phyloP scores from a whole-genome alignment of 1,284 basidiomycete genomes.

The Phenoliferia sp. region DNA sequence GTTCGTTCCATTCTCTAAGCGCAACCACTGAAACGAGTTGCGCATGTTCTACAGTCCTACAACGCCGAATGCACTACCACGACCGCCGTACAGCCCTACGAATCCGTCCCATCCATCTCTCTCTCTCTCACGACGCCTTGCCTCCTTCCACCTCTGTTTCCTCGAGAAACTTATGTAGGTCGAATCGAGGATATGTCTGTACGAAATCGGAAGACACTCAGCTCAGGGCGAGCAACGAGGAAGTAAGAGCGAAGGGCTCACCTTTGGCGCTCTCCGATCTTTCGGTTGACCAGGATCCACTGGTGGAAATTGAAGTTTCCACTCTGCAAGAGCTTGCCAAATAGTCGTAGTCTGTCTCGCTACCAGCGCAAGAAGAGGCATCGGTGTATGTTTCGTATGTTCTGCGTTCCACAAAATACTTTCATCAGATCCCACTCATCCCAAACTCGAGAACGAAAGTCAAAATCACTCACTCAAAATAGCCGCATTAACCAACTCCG shows the following conservation, averaged over 20 bases:
- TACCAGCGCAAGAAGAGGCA: constrained; percentile 29
- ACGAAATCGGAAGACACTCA: not conserved
- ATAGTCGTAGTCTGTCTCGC: constrained; percentile 28
- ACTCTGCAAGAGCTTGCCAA: constrained; percentile 31
- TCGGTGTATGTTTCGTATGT: constrained; percentile 23
- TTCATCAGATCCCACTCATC: not conserved
- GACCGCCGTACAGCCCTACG: too few relatives aligned
- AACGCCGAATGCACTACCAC: too few relatives aligned
- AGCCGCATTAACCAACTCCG: constrained; percentile 78
- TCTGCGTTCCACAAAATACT: constrained; percentile 5
- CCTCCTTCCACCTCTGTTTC: not conserved
- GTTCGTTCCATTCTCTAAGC: too few relatives aligned
- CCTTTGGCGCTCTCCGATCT: constrained; percentile 1
- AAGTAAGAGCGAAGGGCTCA: not conserved
- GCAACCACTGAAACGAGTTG: too few relatives aligned
- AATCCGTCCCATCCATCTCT: too few relatives aligned
- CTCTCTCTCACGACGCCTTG: not conserved
- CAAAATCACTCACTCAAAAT: constrained; percentile 62
- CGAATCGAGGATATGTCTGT: constrained; percentile 24
- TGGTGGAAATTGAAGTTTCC: constrained; percentile 30
- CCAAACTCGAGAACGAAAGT: not conserved
- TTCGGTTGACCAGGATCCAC: constrained; percentile 10
- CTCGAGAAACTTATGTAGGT: constrained; percentile 21
- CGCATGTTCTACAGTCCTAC: too few relatives aligned
- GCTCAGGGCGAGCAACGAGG: too few relatives aligned